Evolutionary conservation across 768 basidiomycete genomes (phyloP), one percentile per base, ranked within the genome.

Genomic region (Phaffia australis): DNA sequence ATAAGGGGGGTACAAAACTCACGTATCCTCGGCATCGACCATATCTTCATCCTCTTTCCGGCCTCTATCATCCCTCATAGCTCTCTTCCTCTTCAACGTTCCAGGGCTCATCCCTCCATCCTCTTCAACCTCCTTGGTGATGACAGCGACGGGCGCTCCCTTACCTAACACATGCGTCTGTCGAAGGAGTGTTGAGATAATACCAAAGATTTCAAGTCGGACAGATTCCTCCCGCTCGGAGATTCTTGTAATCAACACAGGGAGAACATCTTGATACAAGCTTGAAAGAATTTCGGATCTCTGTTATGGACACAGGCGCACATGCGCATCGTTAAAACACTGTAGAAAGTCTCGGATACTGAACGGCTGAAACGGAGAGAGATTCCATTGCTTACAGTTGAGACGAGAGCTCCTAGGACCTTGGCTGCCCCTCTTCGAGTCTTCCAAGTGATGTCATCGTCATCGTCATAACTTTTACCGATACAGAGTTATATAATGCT

Each of bases 391-490:
- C 57, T 42, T n/a, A 69, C 67, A 1, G 94, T 98, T 16, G 83
- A 84, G 65, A 98, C 85, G 57, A 95, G 79, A 7, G 88, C 87
- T 32, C 85, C 79, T 19, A 98, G 81, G 3, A 98, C 80, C 75
- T 97, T 97, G 21, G 92, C 90, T 8, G 95, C 87, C 8, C 89
- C 86, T 55, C 95, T 85, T 70, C 95, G 87, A 65, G 95, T 89
- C 77, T 97, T 97, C 83, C 95, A 98, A 0, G 94, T 97, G 15
- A 88, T 89, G 73, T 99, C 95, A 75, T 98, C 95, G 66, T 99
- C 95, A 71, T 99, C 95, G 7, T 90, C 91, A 76, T 95, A 97
- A 70, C 89, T 93, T 70, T 30, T 14, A 29, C 42, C 25, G 23
- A 18, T 42, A 9, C 7, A 32, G 29, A 25, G 4, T 21, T 25